These are phyloP conservation scores for Sordariomycetes sp. DNA, from an alignment of 2,329 filamentous ascomycete genomes.

Conservation along the genomic window DNA sequence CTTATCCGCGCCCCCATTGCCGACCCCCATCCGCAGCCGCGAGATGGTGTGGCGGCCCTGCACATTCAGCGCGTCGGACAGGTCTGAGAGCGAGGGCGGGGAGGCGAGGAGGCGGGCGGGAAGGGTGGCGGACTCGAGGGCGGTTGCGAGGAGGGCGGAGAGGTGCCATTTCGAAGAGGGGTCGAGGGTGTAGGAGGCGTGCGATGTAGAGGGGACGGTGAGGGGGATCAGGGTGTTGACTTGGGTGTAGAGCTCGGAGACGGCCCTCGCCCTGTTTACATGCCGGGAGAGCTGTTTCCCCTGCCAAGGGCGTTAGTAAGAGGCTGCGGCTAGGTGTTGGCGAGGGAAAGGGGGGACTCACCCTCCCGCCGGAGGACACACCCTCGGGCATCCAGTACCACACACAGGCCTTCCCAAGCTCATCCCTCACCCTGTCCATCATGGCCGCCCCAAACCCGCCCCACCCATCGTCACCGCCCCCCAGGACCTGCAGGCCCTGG, in stretches of 20 bases:
- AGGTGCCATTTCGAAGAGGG: conserved; percentile 61
- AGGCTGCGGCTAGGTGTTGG: neutral
- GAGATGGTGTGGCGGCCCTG: conserved; percentile 72
- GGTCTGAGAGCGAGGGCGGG: conserved; percentile 39
- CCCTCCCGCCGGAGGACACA: conserved; percentile 33
- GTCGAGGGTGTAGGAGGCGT: conserved; percentile 37
- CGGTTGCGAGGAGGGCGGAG: conserved; percentile 62
- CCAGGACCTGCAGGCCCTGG: conserved; percentile 72
- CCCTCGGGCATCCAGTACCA: conserved; percentile 78
- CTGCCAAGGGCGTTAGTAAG: neutral
- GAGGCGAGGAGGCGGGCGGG: conserved; percentile 50
- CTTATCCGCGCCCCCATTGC: conserved; percentile 8
- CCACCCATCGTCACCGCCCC: conserved; percentile 66
- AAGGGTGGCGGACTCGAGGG: conserved; percentile 66
- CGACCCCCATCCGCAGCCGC: conserved; percentile 55
- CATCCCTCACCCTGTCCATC: conserved; percentile 68
- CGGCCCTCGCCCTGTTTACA: conserved; percentile 60
- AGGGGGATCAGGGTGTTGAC: conserved; percentile 71
- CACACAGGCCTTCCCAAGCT: conserved; percentile 76
- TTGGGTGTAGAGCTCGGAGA: conserved; percentile 55
- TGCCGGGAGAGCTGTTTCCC: conserved; percentile 36
- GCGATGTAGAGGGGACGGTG: conserved; percentile 36
- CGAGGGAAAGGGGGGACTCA: conserved; percentile 10
- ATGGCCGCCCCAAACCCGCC: conserved; percentile 64
- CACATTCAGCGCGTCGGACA: conserved; percentile 56